A percentile compares a stretch with the other conserved stretches of the same genome.
phyloP scores from a whole-genome alignment of 352 stramenopile genomes.

The Phytophthora litchii region DNA sequence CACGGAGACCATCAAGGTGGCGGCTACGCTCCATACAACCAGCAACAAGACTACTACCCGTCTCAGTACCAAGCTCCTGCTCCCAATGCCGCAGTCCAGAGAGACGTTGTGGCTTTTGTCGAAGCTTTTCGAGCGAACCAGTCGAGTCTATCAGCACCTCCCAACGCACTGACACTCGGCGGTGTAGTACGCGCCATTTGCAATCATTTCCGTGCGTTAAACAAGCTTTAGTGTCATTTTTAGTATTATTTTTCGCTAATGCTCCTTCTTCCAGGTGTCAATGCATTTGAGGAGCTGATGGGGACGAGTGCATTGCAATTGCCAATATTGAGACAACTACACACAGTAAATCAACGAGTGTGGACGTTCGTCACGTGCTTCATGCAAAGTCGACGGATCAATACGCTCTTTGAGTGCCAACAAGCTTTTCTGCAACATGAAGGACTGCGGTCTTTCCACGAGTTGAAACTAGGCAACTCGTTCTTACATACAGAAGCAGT shows the following conservation, averaged over 20 bases:
- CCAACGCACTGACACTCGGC: conserved; percentile 61
- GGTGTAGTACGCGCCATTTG: conserved; percentile 60
- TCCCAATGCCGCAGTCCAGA: conserved; percentile 23
- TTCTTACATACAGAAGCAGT: conserved; percentile 84
- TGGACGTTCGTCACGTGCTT: conserved; percentile 86
- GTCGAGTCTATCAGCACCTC: conserved; percentile 52
- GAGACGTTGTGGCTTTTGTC: conserved; percentile 67
- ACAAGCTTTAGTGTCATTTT: neutral
- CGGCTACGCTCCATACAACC: neutral
- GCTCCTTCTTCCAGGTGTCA: conserved; percentile 42
- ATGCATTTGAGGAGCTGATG: conserved; percentile 61
- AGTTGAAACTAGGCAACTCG: conserved; percentile 81
- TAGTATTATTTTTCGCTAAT: neutral
- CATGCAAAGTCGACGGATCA: conserved; percentile 68
- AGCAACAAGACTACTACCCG: conserved; percentile 11
- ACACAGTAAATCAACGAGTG: conserved; percentile 72
- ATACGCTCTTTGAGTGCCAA: conserved; percentile 81
- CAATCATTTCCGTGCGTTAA: conserved; percentile 61
- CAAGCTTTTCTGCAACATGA: conserved; percentile 70
- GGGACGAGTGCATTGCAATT: conserved; percentile 50
- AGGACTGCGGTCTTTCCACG: conserved; percentile 61
- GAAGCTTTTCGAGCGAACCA: conserved; percentile 55
- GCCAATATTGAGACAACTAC: conserved; percentile 56
- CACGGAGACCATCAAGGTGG: neutral
- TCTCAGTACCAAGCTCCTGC: conserved; percentile 3